Percentiles rank a stretch among this genome's conserved stretches.
These are phyloP conservation scores for Stereum hirsutum DNA, from an alignment of 1,284 basidiomycete species.

Conservation along the genomic window DNA sequence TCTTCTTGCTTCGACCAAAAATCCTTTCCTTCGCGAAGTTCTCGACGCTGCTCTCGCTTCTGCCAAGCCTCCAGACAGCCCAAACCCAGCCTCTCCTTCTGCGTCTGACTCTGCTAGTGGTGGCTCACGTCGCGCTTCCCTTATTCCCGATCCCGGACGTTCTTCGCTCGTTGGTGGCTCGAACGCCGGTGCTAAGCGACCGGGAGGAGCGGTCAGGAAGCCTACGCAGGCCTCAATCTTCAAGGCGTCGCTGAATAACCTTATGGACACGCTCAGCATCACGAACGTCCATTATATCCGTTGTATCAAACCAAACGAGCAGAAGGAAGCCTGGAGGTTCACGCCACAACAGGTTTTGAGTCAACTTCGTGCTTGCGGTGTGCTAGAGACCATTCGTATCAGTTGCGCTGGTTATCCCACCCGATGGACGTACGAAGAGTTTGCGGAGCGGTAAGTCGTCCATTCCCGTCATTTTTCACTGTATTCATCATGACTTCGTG, in stretches of 20 bases:
- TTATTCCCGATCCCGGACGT: slow-evolving; percentile 82
- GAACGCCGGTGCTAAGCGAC: slow-evolving; percentile 40
- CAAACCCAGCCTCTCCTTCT: slow-evolving; percentile 59
- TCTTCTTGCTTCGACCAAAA: slow-evolving; percentile 79
- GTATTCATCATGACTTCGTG: slow-evolving; percentile 4
- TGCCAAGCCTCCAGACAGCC: slow-evolving; percentile 54
- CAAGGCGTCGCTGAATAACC: slow-evolving; percentile 87
- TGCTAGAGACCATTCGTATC: slow-evolving; percentile 97
- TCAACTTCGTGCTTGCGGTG: slow-evolving; percentile 96
- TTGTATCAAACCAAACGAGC: slow-evolving; percentile 99
- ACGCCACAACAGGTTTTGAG: slow-evolving; percentile 93
- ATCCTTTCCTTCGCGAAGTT: slow-evolving; percentile 91
- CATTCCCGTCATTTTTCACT: not conserved
- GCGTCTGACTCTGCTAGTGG: slow-evolving; percentile 67
- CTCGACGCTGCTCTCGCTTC: slow-evolving; percentile 82
- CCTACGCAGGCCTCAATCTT: slow-evolving; percentile 98
- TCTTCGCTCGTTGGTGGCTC: slow-evolving; percentile 54
- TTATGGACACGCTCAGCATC: slow-evolving; percentile 97
- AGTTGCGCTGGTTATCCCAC: slow-evolving; percentile 98
- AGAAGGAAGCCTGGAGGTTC: slow-evolving; percentile 95
- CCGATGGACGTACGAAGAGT: slow-evolving; percentile 98
- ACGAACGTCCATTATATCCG: slow-evolving; percentile 99
- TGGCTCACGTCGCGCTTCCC: slow-evolving; percentile 66
- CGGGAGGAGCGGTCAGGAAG: slow-evolving; percentile 72
- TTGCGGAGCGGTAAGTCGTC: slow-evolving; percentile 87